Percentiles rank a stretch among this genome's conserved stretches.
These are phyloP conservation scores for Cadophora malorum DNA, from an alignment of 2,329 filamentous ascomycete genomes.

Conservation along the genomic window DNA sequence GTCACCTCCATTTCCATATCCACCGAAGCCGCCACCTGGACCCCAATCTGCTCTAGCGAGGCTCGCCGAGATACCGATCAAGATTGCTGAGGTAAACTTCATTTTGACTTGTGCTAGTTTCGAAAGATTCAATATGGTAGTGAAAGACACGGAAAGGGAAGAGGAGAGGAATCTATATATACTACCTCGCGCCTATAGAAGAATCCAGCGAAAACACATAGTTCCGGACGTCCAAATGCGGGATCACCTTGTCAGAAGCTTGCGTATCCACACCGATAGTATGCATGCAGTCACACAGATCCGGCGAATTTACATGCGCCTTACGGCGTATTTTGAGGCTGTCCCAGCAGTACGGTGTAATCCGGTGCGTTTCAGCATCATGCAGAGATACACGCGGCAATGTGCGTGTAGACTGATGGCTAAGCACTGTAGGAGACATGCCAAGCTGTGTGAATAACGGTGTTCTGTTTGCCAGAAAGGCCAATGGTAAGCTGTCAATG, in stretches of 20 bases:
- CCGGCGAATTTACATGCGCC: constrained; percentile 11
- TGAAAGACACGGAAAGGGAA: not conserved
- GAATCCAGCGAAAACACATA: not conserved
- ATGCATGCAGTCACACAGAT: constrained; percentile 4
- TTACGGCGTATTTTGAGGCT: constrained; percentile 9
- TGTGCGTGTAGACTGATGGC: not conserved
- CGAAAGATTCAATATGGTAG: not conserved
- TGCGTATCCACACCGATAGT: constrained; percentile 13
- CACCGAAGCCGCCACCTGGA: not conserved
- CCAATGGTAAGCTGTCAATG: not conserved
- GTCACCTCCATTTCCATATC: constrained; percentile 9
- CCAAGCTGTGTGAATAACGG: not conserved
- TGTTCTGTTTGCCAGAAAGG: not conserved
- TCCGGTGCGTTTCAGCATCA: constrained; percentile 12
- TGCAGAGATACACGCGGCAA: constrained; percentile 10
- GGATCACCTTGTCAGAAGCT: constrained; percentile 3
- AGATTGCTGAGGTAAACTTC: constrained; percentile 15
- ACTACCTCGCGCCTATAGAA: not conserved
- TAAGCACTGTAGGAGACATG: not conserved
- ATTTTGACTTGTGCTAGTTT: constrained; percentile 10
- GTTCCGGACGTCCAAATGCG: constrained; percentile 8
- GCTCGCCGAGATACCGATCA: constrained; percentile 8
- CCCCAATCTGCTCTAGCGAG: constrained; percentile 19
- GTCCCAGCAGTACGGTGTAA: not conserved
- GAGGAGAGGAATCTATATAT: not conserved